phyloP scores from a whole-genome alignment of 108 stramenopile species.

The Cyclotella sp. region DNA sequence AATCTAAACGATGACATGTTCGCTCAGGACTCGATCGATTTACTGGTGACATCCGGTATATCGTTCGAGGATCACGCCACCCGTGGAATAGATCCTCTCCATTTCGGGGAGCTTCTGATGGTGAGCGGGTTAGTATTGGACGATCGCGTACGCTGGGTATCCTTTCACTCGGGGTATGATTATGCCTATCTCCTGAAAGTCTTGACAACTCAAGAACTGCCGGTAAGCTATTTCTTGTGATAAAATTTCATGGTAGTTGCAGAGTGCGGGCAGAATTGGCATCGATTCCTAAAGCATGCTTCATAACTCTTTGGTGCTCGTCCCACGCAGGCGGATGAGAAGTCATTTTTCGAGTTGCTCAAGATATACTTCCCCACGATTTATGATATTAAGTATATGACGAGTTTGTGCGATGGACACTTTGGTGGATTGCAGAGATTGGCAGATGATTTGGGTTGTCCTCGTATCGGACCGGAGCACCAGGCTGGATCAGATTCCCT shows the following conservation, averaged over 20 bases:
- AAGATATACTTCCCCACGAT: constrained; percentile 96
- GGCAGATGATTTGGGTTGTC: constrained; percentile 93
- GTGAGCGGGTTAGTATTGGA: constrained; percentile 96
- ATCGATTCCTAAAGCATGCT: no score
- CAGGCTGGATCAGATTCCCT: constrained; percentile 98
- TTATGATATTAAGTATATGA: constrained; percentile 99
- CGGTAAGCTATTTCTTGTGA: no score
- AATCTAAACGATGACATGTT: constrained; percentile 96
- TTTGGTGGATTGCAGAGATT: constrained; percentile 94
- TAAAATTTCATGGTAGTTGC: no score
- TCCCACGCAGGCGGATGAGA: constrained; percentile 86
- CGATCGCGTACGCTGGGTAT: constrained; percentile 96
- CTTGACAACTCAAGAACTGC: constrained; percentile 82
- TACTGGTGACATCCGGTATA: constrained; percentile 94
- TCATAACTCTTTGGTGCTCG: no score
- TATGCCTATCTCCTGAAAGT: constrained; percentile 97
- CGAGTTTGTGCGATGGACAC: constrained; percentile 89
- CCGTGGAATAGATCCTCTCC: constrained; percentile 92
- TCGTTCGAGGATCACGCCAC: constrained; percentile 93
- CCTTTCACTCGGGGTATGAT: constrained; percentile 98
- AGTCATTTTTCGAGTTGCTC: constrained; percentile 92
- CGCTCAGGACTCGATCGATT: constrained; percentile 98
- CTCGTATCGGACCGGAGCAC: constrained; percentile 98
- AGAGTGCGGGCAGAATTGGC: no score
- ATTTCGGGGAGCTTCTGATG: constrained; percentile 98